Conservation (phyloP, 345 rosid species). For the Dipteronia sinensis region DNA sequence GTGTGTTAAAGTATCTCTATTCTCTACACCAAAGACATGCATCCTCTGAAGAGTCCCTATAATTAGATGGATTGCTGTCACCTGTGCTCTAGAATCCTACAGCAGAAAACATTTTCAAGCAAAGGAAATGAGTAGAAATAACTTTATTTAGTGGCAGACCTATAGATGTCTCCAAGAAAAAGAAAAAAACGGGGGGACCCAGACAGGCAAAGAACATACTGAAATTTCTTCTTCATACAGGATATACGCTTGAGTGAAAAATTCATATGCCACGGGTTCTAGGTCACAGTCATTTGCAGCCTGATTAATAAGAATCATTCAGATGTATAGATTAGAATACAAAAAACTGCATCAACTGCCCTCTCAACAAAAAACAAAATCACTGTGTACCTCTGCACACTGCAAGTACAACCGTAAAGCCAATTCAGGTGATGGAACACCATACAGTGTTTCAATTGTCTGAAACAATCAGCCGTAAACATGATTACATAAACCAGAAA, state of each 20-base stretch:
- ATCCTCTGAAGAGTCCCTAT: constrained; percentile 98
- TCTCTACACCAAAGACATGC: constrained; percentile 97
- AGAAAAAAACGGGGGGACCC: neutral
- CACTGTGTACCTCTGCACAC: constrained; percentile 87
- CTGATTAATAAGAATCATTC: constrained; percentile 43
- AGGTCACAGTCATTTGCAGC: constrained; percentile 95
- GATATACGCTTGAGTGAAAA: constrained; percentile 99
- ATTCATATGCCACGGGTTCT: constrained; percentile 97
- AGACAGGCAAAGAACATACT: constrained; percentile 52
- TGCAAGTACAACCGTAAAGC: constrained; percentile 85
- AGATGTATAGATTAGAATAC: neutral
- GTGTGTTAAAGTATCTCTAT: constrained; percentile 94
- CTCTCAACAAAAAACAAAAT: neutral
- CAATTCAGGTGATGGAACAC: constrained; percentile 85
- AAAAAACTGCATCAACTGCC: constrained; percentile 6
- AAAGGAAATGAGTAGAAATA: constrained; percentile 14
- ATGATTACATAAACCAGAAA: constrained; percentile 12
- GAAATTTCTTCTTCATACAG: constrained; percentile 96
- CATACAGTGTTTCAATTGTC: constrained; percentile 79
- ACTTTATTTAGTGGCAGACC: neutral
- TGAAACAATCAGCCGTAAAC: constrained; percentile 29
- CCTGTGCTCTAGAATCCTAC: constrained; percentile 95
- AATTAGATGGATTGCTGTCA: constrained; percentile 86
- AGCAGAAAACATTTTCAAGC: constrained; percentile 22
- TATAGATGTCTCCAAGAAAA: neutral